Evolutionary conservation across 768 basidiomycete genomes (phyloP), one percentile per base, ranked within the genome.

Genomic region (Obba rivulosa): DNA sequence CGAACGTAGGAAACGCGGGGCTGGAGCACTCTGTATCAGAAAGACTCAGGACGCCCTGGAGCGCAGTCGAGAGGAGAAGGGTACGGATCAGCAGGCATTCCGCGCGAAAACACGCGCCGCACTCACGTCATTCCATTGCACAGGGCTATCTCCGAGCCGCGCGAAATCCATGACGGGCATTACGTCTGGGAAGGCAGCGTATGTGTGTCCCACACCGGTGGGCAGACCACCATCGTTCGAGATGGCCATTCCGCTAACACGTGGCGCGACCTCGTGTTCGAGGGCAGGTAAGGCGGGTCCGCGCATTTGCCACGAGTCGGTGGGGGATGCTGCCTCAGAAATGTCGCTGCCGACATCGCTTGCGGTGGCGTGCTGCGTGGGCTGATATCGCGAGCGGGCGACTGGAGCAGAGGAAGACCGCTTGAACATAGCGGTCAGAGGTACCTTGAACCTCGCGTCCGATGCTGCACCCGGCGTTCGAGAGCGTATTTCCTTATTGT

Each of bases 351-450:
- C 25, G 34, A 57, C 49, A 16, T 58, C 53, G 18, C 53, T 47
- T 14, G 45, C 41, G 17, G 21, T 8, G 41, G 48, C 31, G 36
- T 43, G 42, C n/a, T 43, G 50, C 11, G 34, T 38, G 14, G 44
- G 41, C 23, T 46, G 23, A 22, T 39, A 41, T 21, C 52, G 58
- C 24, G 49, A 45, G 41, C 58, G 64, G n/a, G 62, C 50, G 1
- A 71, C 75, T 3, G 78, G 78, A 8, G 75, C 77, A 34, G 83
- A 84, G 3, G 77, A 67, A 10, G 80, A 79, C 45, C 84, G 81
- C 62, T 74, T 82, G 69, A 77, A 80, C 79, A 83, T 78, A 43
- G 80, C 72, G 3, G 81, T 80, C 23, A 83, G 73, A 3, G 81
- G 76, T 21, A 79, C 67, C 34, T 62, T 62, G 62, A 77, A 70